phyloP scores from a whole-genome alignment of 805 yeast genomes.

The Maudiozyma pseudohumilis region DNA sequence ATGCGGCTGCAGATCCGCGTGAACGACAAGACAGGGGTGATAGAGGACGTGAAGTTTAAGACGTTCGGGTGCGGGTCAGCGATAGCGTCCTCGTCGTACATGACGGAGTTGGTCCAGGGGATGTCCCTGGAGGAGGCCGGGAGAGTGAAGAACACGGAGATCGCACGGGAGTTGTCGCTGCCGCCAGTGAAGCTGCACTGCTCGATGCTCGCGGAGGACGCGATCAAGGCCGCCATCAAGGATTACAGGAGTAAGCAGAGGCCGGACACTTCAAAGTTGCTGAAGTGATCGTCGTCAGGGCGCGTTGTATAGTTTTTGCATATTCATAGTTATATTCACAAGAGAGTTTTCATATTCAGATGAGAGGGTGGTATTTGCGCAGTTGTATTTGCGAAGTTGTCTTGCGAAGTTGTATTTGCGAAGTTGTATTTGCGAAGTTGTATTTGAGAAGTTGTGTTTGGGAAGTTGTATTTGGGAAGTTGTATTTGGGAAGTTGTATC shows the following conservation, averaged over 20 bases:
- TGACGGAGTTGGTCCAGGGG: constrained; percentile 92
- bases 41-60: constrained; percentile 92
- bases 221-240: constrained; percentile 92
- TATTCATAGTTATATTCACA: no score
- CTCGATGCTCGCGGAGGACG: constrained; percentile 98
- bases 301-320: not conserved
- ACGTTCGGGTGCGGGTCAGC: constrained; percentile 99
- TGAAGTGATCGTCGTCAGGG: no score
- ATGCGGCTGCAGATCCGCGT: constrained; percentile 96
- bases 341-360: no score
- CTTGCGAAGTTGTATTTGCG: no score
- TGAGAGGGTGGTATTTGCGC: no score
- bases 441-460: no score
- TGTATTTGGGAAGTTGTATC: no score
- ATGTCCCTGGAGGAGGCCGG: constrained; percentile 91
- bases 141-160: constrained; percentile 82
- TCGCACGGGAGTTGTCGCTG: constrained; percentile 86
- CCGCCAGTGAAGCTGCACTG: constrained; percentile 98
- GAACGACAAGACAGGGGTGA: constrained; percentile 79
- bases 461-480: no score
- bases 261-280: no score
- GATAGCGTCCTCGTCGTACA: constrained; percentile 89
- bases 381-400: no score
- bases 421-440: no score
- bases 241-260: constrained; percentile 81